Evolutionary conservation across 2,329 filamentous ascomycete species (phyloP).

Genomic region (Didymosphaeria variabile): DNA sequence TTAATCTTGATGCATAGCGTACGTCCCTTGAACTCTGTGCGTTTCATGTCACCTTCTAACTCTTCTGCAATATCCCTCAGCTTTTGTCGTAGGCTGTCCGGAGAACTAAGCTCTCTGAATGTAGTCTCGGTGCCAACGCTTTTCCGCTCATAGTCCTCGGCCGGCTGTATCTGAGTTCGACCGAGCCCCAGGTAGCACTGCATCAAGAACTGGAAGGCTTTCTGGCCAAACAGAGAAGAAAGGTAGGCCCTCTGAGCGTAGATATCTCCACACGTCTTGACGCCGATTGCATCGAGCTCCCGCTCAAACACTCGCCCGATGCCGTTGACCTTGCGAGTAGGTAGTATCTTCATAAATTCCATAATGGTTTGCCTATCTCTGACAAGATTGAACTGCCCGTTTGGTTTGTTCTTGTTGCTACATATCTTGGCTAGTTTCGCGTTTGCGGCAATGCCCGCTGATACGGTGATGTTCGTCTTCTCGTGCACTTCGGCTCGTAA

Average conservation of each 20-base stretch:
- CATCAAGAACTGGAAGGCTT: constrained; percentile 86
- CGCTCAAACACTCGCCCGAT: constrained; percentile 94
- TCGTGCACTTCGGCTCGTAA: constrained; percentile 80
- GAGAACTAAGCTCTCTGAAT: constrained; percentile 80
- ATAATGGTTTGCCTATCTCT: constrained; percentile 79
- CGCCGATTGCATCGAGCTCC: constrained; percentile 85
- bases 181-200: constrained; percentile 87
- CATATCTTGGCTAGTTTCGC: constrained; percentile 94
- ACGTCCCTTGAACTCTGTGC: constrained; percentile 85
- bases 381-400: constrained; percentile 84
- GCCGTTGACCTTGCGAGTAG: constrained; percentile 91
- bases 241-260: constrained; percentile 78
- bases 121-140: constrained; percentile 94
- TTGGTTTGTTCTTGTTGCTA: constrained; percentile 95
- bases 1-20: constrained; percentile 94
- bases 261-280: constrained; percentile 89
- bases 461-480: constrained; percentile 84
- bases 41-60: constrained; percentile 82
- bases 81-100: constrained; percentile 75
- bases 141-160: constrained; percentile 90
- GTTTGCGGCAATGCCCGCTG: constrained; percentile 93
- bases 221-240: constrained; percentile 84
- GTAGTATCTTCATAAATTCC: constrained; percentile 83
- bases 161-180: constrained; percentile 82
- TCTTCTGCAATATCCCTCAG: constrained; percentile 83